These are phyloP conservation scores for Amesomyces nigricolor DNA, from an alignment of 2,329 filamentous ascomycete genomes.

Conservation along the genomic window DNA sequence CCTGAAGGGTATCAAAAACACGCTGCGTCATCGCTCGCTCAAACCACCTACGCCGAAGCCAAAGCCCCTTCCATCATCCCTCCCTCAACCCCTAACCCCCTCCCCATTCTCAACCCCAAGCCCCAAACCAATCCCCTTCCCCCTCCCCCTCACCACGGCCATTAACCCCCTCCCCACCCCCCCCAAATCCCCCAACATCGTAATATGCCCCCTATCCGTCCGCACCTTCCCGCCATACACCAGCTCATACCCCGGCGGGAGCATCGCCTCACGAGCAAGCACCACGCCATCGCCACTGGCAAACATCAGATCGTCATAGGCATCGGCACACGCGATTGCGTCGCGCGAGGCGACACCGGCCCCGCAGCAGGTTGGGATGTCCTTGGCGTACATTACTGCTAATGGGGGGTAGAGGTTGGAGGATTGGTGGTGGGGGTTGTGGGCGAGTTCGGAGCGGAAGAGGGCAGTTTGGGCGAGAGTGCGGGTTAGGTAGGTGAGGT, in stretches of 20 bases:
- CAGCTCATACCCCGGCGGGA: conserved; percentile 71
- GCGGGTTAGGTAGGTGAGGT: conserved; percentile 63
- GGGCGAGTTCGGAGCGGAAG: conserved; percentile 71
- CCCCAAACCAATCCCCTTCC: conserved; percentile 67
- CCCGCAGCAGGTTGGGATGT: conserved; percentile 77
- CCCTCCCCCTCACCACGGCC: conserved; percentile 61
- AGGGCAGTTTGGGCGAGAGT: conserved; percentile 64
- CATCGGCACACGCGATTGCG: conserved; percentile 67
- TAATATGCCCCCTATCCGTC: conserved; percentile 82
- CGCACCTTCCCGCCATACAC: conserved; percentile 69
- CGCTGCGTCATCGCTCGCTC: too few relatives aligned
- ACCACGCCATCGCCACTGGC: conserved; percentile 86
- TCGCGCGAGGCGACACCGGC: conserved; percentile 69
- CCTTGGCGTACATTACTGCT: conserved; percentile 80
- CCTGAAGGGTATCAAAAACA: too few relatives aligned
- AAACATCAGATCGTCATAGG: conserved; percentile 83
- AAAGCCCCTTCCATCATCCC: not conserved
- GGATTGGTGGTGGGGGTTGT: conserved; percentile 51
- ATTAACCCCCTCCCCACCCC: conserved; percentile 70
- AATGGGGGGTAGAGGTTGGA: conserved; percentile 77
- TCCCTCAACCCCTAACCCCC: not conserved
- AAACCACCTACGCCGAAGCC: too few relatives aligned
- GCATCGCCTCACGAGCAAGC: conserved; percentile 76
- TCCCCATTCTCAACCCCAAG: not conserved
- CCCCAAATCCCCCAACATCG: conserved; percentile 76